These are phyloP conservation scores for Wickerhamiella cacticola DNA, from an alignment of 805 yeast genomes.

Conservation along the genomic window DNA sequence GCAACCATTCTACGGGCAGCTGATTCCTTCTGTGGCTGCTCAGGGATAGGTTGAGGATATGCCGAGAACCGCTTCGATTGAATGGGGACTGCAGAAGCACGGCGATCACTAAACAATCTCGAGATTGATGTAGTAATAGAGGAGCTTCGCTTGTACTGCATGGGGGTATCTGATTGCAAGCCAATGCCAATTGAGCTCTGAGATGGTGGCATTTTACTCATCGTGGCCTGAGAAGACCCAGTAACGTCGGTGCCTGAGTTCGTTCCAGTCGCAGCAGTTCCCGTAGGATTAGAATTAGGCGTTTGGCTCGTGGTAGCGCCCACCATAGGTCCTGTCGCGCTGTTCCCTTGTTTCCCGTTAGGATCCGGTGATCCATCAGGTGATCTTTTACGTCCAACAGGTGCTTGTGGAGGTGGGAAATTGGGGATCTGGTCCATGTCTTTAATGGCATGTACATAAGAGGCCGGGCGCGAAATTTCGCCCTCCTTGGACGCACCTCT, in stretches of 20 bases:
- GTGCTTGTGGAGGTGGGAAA: constrained; percentile 11
- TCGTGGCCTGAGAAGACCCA: neutral
- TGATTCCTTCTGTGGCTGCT: constrained; percentile 18
- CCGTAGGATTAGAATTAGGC: neutral
- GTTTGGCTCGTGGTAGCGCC: neutral
- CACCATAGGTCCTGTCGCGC: neutral
- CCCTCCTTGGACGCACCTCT: constrained; percentile 28
- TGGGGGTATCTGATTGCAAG: constrained; percentile 4
- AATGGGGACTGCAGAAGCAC: constrained; percentile 4
- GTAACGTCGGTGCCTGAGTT: neutral
- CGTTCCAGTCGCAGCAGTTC: neutral
- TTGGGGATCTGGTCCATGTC: constrained; percentile 13
- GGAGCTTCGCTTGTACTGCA: constrained; percentile 11
- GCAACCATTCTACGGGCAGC: constrained; percentile 29
- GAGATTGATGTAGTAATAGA: constrained; percentile 8
- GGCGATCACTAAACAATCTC: constrained; percentile 1
- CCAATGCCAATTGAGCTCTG: constrained; percentile 6
- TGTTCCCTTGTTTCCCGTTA: neutral
- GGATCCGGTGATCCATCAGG: constrained; percentile 1
- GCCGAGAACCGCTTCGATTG: constrained; percentile 6
- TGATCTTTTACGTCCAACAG: neutral
- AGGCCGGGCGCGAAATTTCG: constrained; percentile 27
- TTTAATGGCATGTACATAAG: constrained; percentile 17
- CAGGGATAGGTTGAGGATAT: constrained; percentile 12
- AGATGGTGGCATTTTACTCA: neutral